These are phyloP conservation scores for Fusarium equiseti DNA, from an alignment of 2,329 filamentous ascomycete genomes.

Conservation along the genomic window DNA sequence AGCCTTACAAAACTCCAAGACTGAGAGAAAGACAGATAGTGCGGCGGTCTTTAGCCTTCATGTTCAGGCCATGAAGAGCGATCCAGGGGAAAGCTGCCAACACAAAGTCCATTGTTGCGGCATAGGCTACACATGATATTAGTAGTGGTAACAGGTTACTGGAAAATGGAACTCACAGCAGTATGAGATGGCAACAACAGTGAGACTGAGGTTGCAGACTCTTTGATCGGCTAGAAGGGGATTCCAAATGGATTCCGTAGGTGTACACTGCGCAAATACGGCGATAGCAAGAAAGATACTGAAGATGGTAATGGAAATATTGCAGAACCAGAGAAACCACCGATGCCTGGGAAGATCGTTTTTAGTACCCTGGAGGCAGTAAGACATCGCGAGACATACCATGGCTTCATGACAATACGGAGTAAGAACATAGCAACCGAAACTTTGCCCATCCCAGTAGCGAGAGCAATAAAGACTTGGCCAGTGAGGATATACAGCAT, in stretches of 20 bases:
- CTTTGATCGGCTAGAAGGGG: background rate
- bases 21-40: constrained; percentile 1
- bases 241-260: constrained; percentile 3
- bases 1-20: background rate
- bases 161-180: background rate
- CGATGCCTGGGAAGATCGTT: background rate
- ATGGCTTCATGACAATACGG: background rate
- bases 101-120: background rate
- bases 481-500: constrained; percentile 1
- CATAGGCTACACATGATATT: background rate
- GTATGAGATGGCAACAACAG: background rate
- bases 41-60: constrained; percentile 1
- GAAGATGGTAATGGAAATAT: background rate
- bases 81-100: constrained; percentile 6
- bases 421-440: constrained; percentile 3
- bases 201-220: background rate
- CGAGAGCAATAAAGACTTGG: background rate
- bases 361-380: fast-evolving
- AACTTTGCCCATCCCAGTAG: constrained; percentile 1
- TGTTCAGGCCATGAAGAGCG: background rate
- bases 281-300: background rate
- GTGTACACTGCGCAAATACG: background rate
- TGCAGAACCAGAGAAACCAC: background rate
- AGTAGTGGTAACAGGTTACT: background rate
- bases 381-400: background rate